Evolutionary conservation across 2,329 filamentous ascomycete species (phyloP), one percentile per base, ranked within the genome.

Genomic region (Aspergillus bombycis): DNA sequence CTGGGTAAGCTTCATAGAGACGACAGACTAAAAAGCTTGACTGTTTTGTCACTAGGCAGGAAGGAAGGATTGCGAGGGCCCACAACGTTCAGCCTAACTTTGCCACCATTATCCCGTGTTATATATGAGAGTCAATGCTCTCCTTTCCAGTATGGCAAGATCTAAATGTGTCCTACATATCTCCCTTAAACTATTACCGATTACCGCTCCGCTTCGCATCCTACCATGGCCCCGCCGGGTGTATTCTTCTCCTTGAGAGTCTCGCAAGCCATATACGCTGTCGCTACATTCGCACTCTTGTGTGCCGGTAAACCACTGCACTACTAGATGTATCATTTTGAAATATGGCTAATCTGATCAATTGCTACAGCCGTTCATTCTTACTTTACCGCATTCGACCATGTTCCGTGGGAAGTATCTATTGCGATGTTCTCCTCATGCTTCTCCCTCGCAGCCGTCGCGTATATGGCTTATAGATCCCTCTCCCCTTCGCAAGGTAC

Each of bases 311-410:
- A 5, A 26, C 11, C 2, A 52, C 4, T 8, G 12, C 5, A 1
- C 9, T 16, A 9, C 26, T 10, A 11, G 28, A 0, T 10, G 14
- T 32, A 10, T n/a, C 26, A 32, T 12, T 0, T 10, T 19, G 0
- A 0, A 30, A 19, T 19, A 12, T 30, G 6, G 7, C 48, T 32
- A 11, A 32, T 14, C 9, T 50, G 2, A 4, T 0, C 12, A 26
- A 9, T 28, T 26, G 0, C 0, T 7, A 19, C 4, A 52, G 48
- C 16, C 4, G 9, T 9, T 12, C 48, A 52, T 52, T 52, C 48
- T 16, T 52, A 30, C 26, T 3, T 19, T 32, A 52, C 26, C 26
- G 28, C 8, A 10, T 52, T 30, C 26, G 26, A 10, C 8, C 26
- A 52, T n/a, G 26, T 52, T 3, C 26, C 48, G 14, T 32, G 26